Conservation (phyloP, 2,329 filamentous ascomycete species). For the Colletotrichum cuscutae region DNA sequence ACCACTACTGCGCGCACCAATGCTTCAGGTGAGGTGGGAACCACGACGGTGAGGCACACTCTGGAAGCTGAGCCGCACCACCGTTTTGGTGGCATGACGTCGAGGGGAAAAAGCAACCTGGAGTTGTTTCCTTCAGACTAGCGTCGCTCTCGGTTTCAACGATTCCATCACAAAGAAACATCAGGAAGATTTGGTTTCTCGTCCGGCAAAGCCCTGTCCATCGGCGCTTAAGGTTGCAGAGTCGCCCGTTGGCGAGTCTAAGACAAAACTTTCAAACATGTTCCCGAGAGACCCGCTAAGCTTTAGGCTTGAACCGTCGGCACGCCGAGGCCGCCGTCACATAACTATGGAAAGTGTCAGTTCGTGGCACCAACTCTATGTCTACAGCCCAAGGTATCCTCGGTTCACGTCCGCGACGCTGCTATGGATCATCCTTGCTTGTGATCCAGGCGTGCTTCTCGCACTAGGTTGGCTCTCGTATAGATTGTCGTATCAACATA, state of each 20-base stretch:
- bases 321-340: not conserved
- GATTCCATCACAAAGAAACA: not conserved
- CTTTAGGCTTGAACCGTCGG: not conserved
- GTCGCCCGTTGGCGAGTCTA: not conserved
- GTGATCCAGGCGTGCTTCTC: not conserved
- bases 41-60: not conserved
- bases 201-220: slow-evolving; percentile 3
- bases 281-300: not conserved
- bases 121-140: not conserved
- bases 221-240: not conserved
- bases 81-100: not conserved
- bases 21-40: not conserved
- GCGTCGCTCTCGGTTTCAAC: not conserved
- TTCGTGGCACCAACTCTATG: not conserved
- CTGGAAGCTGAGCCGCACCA: not conserved
- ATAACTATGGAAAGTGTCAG: not conserved
- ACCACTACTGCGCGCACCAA: not conserved
- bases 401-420: not conserved
- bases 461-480: not conserved
- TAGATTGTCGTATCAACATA: not conserved
- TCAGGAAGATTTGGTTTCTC: not conserved
- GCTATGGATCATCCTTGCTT: not conserved
- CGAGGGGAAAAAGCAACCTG: not conserved
- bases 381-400: not conserved
- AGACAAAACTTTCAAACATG: not conserved